Percentiles rank a stretch among this genome's conserved stretches.
Evolutionary conservation across 352 stramenopile genomes (phyloP).

Genomic region (Pythium sp.): DNA sequence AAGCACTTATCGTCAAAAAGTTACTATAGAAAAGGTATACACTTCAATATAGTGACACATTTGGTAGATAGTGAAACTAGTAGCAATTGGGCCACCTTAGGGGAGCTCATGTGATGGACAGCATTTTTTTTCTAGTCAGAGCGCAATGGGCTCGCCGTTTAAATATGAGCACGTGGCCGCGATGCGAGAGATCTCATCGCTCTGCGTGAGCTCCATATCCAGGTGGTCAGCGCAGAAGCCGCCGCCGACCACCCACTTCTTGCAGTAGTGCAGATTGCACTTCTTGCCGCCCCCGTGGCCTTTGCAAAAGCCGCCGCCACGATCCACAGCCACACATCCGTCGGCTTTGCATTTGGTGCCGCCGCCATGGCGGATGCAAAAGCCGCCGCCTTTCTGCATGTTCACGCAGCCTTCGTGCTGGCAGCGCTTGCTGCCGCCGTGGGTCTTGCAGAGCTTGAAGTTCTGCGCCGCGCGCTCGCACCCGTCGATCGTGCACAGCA

Average conservation of each 20-base stretch:
- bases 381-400: slow-evolving; percentile 82
- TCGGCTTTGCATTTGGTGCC: slow-evolving; percentile 72
- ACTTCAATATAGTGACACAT: background rate
- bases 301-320: slow-evolving; percentile 82
- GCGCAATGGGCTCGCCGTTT: slow-evolving; percentile 57
- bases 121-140: slow-evolving; percentile 24
- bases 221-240: slow-evolving; percentile 71
- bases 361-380: slow-evolving; percentile 82
- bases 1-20: background rate
- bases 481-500: slow-evolving; percentile 74
- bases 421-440: slow-evolving; percentile 75
- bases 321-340: slow-evolving; percentile 64
- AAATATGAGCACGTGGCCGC: slow-evolving; percentile 65
- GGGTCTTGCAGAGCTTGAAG: slow-evolving; percentile 80
- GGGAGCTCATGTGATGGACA: background rate
- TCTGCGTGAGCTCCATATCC: slow-evolving; percentile 54
- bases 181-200: slow-evolving; percentile 57
- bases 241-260: slow-evolving; percentile 76
- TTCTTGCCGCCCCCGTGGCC: slow-evolving; percentile 82
- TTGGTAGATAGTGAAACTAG: background rate
- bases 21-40: background rate
- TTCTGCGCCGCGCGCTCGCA: slow-evolving; percentile 79
- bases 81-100: background rate
- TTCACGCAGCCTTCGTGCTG: slow-evolving; percentile 73
- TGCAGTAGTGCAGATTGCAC: slow-evolving; percentile 64